phyloP scores from a whole-genome alignment of 371 early-diverging fungal species.

The Mucor velutinosus region DNA sequence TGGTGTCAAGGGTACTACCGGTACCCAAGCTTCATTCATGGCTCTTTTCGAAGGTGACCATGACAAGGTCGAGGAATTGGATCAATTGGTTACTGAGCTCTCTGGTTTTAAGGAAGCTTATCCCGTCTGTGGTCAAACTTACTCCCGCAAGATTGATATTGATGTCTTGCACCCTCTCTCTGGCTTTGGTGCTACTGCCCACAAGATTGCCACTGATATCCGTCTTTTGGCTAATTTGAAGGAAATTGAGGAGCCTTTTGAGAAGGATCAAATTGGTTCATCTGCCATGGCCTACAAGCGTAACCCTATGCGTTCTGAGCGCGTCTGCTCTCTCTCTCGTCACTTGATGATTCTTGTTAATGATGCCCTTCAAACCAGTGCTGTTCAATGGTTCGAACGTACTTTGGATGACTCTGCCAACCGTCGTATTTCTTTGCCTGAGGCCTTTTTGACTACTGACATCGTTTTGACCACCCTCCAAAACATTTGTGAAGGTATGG shows the following conservation, averaged over 20 bases:
- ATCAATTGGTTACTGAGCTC: slow-evolving; percentile 87
- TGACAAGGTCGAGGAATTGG: slow-evolving; percentile 90
- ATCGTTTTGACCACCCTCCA: slow-evolving; percentile 91
- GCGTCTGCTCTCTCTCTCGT: slow-evolving; percentile 94
- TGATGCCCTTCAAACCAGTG: slow-evolving; percentile 88
- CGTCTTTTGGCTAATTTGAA: slow-evolving; percentile 95
- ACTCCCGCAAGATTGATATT: slow-evolving; percentile 96
- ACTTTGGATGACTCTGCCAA: slow-evolving; percentile 97
- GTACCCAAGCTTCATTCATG: slow-evolving; percentile 98
- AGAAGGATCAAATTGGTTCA: slow-evolving; percentile 97
- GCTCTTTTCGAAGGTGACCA: slow-evolving; percentile 94
- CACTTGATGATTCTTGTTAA: slow-evolving; percentile 92
- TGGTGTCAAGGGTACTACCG: slow-evolving; percentile 98
- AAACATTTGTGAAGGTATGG: slow-evolving; percentile 96
- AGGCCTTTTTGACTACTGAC: slow-evolving; percentile 97
- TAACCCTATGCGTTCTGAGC: slow-evolving; percentile 98
- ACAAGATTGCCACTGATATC: slow-evolving; percentile 97
- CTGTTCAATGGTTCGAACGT: slow-evolving; percentile 97
- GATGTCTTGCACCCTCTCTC: slow-evolving; percentile 87
- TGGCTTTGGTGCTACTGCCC: slow-evolving; percentile 95
- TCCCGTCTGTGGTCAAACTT: slow-evolving; percentile 97
- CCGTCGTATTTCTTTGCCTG: slow-evolving; percentile 94
- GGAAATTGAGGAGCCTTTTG: slow-evolving; percentile 98
- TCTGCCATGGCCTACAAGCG: slow-evolving; percentile 99
- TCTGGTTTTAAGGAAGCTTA: slow-evolving; percentile 86